These are phyloP conservation scores for Termitomyces sp. DNA, from an alignment of 768 basidiomycete species.

Conservation along the genomic window DNA sequence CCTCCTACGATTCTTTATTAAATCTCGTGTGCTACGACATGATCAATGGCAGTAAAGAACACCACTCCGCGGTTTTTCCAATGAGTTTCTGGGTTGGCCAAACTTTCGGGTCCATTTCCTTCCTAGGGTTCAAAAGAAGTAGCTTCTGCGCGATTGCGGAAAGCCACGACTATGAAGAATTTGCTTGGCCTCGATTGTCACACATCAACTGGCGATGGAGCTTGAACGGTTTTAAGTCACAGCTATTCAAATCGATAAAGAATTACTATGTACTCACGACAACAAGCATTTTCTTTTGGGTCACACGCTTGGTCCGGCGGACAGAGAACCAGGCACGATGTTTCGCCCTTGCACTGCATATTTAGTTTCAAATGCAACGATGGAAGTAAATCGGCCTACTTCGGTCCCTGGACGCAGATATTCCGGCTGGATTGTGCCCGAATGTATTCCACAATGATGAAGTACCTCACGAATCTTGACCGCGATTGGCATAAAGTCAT, in stretches of 20 bases:
- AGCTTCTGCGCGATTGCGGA: neutral
- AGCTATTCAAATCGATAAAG: constrained; percentile 2
- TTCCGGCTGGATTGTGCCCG: constrained; percentile 92
- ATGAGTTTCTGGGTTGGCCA: no score
- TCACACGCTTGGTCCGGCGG: constrained; percentile 66
- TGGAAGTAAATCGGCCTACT: constrained; percentile 22
- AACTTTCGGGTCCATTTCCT: no score
- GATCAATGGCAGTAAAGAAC: no score
- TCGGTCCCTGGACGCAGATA: constrained; percentile 42
- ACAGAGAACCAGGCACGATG: constrained; percentile 69
- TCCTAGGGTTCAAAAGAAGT: no score
- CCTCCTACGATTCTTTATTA: no score
- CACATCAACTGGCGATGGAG: constrained; percentile 45
- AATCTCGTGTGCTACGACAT: no score
- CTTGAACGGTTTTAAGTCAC: constrained; percentile 22
- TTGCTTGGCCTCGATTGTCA: neutral
- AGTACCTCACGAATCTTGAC: constrained; percentile 78
- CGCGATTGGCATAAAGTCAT: constrained; percentile 91
- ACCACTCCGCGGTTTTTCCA: no score
- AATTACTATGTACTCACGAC: constrained; percentile 57
- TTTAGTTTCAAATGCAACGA: neutral
- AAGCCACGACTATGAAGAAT: neutral
- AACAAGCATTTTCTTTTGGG: constrained; percentile 70
- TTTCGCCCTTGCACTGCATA: constrained; percentile 29
- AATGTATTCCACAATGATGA: constrained; percentile 92